Evolutionary conservation across 495 filamentous ascomycete genomes (phyloP).

Genomic region (Aspergillus kassunensis): DNA sequence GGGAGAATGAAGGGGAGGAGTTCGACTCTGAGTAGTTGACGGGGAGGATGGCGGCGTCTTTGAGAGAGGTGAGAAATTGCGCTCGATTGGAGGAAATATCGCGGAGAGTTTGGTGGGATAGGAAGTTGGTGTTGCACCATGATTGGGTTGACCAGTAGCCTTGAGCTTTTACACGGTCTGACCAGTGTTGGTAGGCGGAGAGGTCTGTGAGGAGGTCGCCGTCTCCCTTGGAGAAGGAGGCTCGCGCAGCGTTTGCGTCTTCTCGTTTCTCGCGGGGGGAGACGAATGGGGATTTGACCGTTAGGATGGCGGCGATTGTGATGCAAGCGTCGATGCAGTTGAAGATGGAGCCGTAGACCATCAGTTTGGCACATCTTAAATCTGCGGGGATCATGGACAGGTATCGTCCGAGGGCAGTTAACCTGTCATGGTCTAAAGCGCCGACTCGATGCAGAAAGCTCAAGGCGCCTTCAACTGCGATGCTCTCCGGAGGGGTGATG

Average conservation of each 20-base stretch:
- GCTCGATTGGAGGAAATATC: conserved; percentile 83
- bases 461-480: conserved; percentile 82
- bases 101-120: conserved; percentile 74
- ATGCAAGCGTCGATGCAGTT: conserved; percentile 83
- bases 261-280: conserved; percentile 77
- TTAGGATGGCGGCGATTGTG: conserved; percentile 87
- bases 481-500: conserved; percentile 77
- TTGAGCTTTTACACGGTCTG: conserved; percentile 51
- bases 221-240: conserved; percentile 66
- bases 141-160: conserved; percentile 59
- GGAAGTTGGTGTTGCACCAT: conserved; percentile 86
- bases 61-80: conserved; percentile 81
- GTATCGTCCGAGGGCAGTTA: conserved; percentile 88
- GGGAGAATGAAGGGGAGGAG: conserved; percentile 8
- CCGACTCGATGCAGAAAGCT: conserved; percentile 76
- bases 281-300: conserved; percentile 78
- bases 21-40: conserved; percentile 34
- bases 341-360: conserved; percentile 94
- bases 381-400: conserved; percentile 93
- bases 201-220: conserved; percentile 88
- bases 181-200: conserved; percentile 78
- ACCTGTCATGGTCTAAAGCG: conserved; percentile 74
- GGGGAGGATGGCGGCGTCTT: conserved; percentile 78
- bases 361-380: conserved; percentile 85
- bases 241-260: conserved; percentile 71